phyloP scores from a whole-genome alignment of 2,329 filamentous ascomycete species.

The Ophiostoma perfectum region DNA sequence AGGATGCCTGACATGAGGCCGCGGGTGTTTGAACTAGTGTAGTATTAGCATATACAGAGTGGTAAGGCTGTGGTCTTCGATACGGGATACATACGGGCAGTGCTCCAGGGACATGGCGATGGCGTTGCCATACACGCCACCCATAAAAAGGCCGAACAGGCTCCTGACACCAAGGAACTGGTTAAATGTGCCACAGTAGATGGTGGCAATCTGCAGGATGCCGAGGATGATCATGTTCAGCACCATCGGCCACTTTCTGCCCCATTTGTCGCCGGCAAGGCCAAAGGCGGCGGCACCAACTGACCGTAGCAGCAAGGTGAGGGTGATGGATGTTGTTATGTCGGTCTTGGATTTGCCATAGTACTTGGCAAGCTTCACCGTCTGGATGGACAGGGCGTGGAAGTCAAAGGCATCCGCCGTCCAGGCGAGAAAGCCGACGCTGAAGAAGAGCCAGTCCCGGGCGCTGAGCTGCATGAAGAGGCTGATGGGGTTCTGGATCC shows the following conservation, averaged over 20 bases:
- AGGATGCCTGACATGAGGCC: slow-evolving; percentile 71
- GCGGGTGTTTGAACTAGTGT: slow-evolving; percentile 43
- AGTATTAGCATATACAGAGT: background rate
- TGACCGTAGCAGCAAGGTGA: slow-evolving; percentile 57
- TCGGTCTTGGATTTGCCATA: slow-evolving; percentile 36
- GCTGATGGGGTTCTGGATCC: slow-evolving; percentile 4
- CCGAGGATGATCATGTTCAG: slow-evolving; percentile 63
- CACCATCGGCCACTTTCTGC: slow-evolving; percentile 70
- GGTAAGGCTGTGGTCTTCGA: too few relatives aligned
- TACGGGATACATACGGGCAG: slow-evolving; percentile 45
- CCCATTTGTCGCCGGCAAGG: slow-evolving; percentile 51
- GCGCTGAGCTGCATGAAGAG: background rate
- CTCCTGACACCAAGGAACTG: slow-evolving; percentile 71
- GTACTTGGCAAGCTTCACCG: slow-evolving; percentile 10
- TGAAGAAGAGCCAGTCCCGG: slow-evolving; percentile 12
- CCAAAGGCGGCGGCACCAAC: slow-evolving; percentile 52
- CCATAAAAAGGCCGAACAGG: slow-evolving; percentile 77
- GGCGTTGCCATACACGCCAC: slow-evolving; percentile 72
- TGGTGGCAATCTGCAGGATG: slow-evolving; percentile 56
- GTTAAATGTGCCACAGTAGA: slow-evolving; percentile 61
- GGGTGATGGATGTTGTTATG: slow-evolving; percentile 60
- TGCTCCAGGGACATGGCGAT: slow-evolving; percentile 75
- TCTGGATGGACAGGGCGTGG: slow-evolving; percentile 15
- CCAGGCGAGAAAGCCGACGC: slow-evolving; percentile 17
- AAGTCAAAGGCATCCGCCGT: slow-evolving; percentile 17